Evolutionary conservation across 345 rosid genomes (phyloP).

Genomic region (Brassica nigra): DNA sequence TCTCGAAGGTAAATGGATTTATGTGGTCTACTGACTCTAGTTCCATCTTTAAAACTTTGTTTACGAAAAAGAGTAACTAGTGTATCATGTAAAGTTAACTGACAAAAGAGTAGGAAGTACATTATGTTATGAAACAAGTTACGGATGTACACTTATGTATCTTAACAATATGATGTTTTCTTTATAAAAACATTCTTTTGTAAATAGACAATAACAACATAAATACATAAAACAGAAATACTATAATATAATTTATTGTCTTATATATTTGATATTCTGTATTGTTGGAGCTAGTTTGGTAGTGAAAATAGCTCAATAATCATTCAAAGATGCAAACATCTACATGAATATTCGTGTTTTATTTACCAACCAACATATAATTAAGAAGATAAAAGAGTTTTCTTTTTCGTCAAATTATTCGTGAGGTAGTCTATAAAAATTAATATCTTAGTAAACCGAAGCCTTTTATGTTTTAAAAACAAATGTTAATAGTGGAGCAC

Average conservation of each 20-base stretch:
- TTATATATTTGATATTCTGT: neutral
- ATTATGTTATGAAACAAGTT: no score
- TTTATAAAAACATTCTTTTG: neutral
- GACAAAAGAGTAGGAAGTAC: neutral
- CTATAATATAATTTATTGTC: neutral
- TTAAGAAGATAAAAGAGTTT: neutral
- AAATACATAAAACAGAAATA: neutral
- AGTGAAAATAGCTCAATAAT: slow-evolving; percentile 17
- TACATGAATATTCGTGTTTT: slow-evolving; percentile 11
- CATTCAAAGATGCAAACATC: slow-evolving; percentile 9
- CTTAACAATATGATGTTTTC: neutral
- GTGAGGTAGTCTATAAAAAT: neutral
- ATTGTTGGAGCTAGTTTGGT: slow-evolving; percentile 1
- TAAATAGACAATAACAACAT: neutral
- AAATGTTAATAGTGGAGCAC: slow-evolving; percentile 27
- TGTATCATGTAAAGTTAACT: neutral
- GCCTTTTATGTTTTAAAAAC: neutral
- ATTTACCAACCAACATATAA: slow-evolving; percentile 10
- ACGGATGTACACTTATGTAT: neutral
- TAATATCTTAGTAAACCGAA: slow-evolving; percentile 4
- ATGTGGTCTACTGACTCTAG: neutral
- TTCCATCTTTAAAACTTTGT: slow-evolving; percentile 4
- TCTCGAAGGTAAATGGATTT: neutral
- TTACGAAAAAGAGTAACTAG: neutral
- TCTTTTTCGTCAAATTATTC: neutral